phyloP scores from a whole-genome alignment of 306 rosid genomes.

The Citrullus mucosospermus region DNA sequence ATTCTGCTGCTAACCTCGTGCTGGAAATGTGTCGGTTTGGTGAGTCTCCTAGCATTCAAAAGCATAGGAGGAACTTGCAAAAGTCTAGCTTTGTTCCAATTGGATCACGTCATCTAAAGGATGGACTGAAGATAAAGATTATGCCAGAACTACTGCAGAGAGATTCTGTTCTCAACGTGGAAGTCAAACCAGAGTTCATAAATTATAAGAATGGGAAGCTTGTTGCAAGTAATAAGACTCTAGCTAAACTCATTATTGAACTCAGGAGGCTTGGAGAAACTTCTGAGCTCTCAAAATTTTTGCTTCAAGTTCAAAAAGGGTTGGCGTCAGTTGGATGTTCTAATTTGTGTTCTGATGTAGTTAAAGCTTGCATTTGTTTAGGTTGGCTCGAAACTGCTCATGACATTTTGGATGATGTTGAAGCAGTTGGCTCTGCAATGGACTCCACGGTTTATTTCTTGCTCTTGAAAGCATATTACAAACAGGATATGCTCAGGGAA shows the following conservation, averaged over 20 bases:
- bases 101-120: slow-evolving; percentile 54
- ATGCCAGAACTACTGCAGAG: slow-evolving; percentile 48
- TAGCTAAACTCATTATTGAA: slow-evolving; percentile 46
- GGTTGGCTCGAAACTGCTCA: slow-evolving; percentile 89
- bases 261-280: slow-evolving; percentile 35
- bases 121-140: slow-evolving; percentile 42
- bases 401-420: slow-evolving; percentile 74
- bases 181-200: slow-evolving; percentile 43
- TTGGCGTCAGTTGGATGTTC: slow-evolving; percentile 35
- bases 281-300: slow-evolving; percentile 50
- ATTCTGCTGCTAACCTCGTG: slow-evolving; percentile 55
- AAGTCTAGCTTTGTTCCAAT: slow-evolving; percentile 43
- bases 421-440: slow-evolving; percentile 32
- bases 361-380: slow-evolving; percentile 53
- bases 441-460: slow-evolving; percentile 19
- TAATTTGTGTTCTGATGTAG: slow-evolving; percentile 39
- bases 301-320: slow-evolving; percentile 36
- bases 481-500: slow-evolving; percentile 45
- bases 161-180: slow-evolving; percentile 58
- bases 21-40: slow-evolving; percentile 37
- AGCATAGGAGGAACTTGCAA: slow-evolving; percentile 16
- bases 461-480: slow-evolving; percentile 53
- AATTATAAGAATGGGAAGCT: slow-evolving; percentile 49
- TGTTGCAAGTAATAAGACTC: slow-evolving; percentile 40
- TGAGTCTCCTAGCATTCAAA: slow-evolving; percentile 17